phyloP scores from a whole-genome alignment of 2,329 filamentous ascomycete genomes.

The Arthroderma sp. region DNA sequence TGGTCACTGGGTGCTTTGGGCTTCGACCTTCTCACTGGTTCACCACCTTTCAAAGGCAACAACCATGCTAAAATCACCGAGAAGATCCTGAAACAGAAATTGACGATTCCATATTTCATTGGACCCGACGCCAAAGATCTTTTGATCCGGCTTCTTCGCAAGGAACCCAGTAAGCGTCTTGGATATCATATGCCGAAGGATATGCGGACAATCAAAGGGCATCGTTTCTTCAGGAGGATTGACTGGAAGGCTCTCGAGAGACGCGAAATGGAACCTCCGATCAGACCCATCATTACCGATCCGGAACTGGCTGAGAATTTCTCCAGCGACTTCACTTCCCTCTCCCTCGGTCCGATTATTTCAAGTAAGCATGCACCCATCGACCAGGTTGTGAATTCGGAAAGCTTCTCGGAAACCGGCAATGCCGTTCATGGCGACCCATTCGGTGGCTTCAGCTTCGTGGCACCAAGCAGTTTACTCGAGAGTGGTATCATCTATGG shows the following conservation, averaged over 20 bases:
- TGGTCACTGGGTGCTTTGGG: conserved; percentile 93
- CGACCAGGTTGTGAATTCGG: conserved; percentile 12
- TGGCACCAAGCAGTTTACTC: conserved; percentile 34
- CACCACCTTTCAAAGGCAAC: conserved; percentile 76
- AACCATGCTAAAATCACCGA: conserved; percentile 94
- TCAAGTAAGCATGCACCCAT: conserved; percentile 20
- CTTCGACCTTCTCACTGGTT: conserved; percentile 83
- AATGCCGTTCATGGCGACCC: conserved; percentile 20
- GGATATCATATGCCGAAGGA: conserved; percentile 85
- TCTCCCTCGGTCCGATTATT: conserved; percentile 64
- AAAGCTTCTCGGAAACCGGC: background rate
- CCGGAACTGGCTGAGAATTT: conserved; percentile 97
- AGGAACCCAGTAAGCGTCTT: conserved; percentile 81
- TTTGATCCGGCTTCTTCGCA: conserved; percentile 75
- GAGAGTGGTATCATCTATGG: conserved; percentile 15
- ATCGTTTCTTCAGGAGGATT: conserved; percentile 94
- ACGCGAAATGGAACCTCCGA: conserved; percentile 74
- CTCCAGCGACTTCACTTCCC: conserved; percentile 73
- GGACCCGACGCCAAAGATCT: conserved; percentile 87
- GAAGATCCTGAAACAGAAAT: conserved; percentile 88
- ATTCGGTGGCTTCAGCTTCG: conserved; percentile 37
- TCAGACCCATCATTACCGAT: conserved; percentile 86
- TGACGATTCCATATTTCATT: conserved; percentile 78
- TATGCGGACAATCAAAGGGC: conserved; percentile 69
- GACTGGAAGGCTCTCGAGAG: conserved; percentile 80